Evolutionary conservation across 2,329 filamentous ascomycete genomes (phyloP), one percentile per base, ranked within the genome.

Genomic region (Talaromyces sp.): DNA sequence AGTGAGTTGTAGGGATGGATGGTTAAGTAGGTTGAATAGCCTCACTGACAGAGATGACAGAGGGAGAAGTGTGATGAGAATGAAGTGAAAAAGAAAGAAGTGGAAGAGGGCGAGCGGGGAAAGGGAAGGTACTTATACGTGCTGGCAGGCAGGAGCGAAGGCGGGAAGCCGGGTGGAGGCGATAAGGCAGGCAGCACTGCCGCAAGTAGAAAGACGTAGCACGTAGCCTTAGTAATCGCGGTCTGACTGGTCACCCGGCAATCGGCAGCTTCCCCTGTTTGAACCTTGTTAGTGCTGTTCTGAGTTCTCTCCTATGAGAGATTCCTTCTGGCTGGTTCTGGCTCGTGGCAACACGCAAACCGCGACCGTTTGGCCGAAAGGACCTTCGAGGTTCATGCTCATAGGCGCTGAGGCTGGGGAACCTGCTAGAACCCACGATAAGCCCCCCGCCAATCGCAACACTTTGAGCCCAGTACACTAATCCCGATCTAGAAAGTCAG

Each of bases 71-170:
- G 33, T 35, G 52, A 54, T 35, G 31, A 56, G 27, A 56, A 5
- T 7, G 31, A 14, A 37, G 11, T 22, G 33, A 37, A 39, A 37
- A 39, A n/a, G 14, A 31, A 24, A 50, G 47, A 31, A 24, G 27
- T 27, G 22, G 13, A 13, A 37, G 52, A 56, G 24, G 67, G 66
- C 65, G 66, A 68, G 67, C 67, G 60, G 69, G 70, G 73, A 68
- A 67, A 66, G 61, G 68, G 70, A 73, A 68, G 66, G 56, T 60
- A 61, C 65, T 66, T 69, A 59, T 60, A 64, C 71, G 72, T 69
- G 73, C 68, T 67, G 70, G 66, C 61, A 63, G 64, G 69, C 66
- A 63, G 76, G 76, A 76, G 74, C 70, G 45, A 37, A 48, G 63
- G 37, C 54, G 33, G 59, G 37, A 56, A 56, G 50, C n/a, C 60